Percentiles rank a stretch among this genome's conserved stretches.
phyloP scores from a whole-genome alignment of 805 yeast genomes.

The Lipomyces starkeyi region DNA sequence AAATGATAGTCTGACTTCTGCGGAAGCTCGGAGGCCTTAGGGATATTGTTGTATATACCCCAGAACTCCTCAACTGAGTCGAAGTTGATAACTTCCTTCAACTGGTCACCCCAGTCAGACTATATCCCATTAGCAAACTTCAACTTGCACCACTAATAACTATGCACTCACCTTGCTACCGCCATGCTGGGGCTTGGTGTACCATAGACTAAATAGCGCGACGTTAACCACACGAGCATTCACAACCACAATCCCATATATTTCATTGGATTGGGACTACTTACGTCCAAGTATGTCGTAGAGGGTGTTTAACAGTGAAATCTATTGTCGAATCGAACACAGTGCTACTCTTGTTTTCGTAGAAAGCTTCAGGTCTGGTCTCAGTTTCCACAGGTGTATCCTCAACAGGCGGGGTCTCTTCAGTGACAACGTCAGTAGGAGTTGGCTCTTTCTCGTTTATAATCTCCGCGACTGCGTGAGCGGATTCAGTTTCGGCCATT shows the following conservation, averaged over 20 bases:
- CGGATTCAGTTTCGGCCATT: slow-evolving; percentile 19
- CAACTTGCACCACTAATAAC: background rate
- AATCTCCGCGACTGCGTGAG: slow-evolving; percentile 20
- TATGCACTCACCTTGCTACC: slow-evolving; percentile 45
- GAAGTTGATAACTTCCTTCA: slow-evolving; percentile 91
- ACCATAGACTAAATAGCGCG: slow-evolving; percentile 90
- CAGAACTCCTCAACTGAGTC: slow-evolving; percentile 98
- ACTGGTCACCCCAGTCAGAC: slow-evolving; percentile 90
- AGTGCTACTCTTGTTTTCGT: slow-evolving; percentile 47
- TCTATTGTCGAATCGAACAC: slow-evolving; percentile 59
- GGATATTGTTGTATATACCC: slow-evolving; percentile 95
- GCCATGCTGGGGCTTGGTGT: slow-evolving; percentile 88
- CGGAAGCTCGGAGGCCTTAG: slow-evolving; percentile 89
- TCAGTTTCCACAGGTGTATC: slow-evolving; percentile 8
- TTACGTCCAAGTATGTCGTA: slow-evolving; percentile 84
- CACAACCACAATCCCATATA: background rate
- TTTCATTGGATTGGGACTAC: slow-evolving; percentile 4
- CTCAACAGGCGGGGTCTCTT: background rate
- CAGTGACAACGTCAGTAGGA: slow-evolving; percentile 2
- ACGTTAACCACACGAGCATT: background rate
- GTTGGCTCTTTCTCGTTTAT: slow-evolving; percentile 26
- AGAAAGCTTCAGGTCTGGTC: slow-evolving; percentile 12
- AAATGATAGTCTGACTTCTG: slow-evolving; percentile 91
- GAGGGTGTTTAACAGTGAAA: slow-evolving; percentile 83
- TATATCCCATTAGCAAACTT: background rate